Conservation (phyloP, 108 stramenopile species). For the Conticribra weissflogii region DNA sequence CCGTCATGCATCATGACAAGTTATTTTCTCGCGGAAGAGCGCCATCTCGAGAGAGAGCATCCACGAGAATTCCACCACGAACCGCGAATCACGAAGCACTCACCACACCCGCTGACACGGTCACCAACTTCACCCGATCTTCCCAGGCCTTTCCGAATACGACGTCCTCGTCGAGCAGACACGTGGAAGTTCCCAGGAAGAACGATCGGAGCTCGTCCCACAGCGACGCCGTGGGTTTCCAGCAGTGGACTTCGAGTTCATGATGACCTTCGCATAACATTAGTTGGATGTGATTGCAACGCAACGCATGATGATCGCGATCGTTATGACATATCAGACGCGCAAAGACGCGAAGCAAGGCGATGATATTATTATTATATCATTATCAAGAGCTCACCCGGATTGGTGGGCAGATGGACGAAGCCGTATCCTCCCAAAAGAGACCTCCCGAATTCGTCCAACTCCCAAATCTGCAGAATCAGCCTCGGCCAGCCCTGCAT, state of each 20-base stretch:
- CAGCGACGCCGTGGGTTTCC: conserved; percentile 56
- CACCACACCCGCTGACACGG: conserved; percentile 54
- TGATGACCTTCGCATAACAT: conserved; percentile 32
- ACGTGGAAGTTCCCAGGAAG: conserved; percentile 62
- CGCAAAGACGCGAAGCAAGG: too few species aligned
- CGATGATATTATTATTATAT: neutral
- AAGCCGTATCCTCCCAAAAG: conserved; percentile 66
- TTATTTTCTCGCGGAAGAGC: conserved; percentile 13
- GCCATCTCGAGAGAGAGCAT: neutral
- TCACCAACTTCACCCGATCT: conserved; percentile 51
- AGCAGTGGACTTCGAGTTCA: conserved; percentile 52
- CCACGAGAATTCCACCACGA: too few species aligned
- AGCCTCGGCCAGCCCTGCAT: conserved; percentile 71
- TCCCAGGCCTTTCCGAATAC: conserved; percentile 65
- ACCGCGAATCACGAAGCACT: conserved; percentile 1
- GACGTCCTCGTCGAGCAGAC: conserved; percentile 47
- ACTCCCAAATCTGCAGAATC: conserved; percentile 59
- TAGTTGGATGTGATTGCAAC: neutral
- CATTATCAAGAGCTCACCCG: conserved; percentile 24
- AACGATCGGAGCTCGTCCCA: conserved; percentile 58
- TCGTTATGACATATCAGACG: too few species aligned
- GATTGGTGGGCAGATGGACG: conserved; percentile 58
- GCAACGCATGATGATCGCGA: too few species aligned
- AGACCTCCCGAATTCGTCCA: conserved; percentile 64
- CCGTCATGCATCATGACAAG: neutral